Percentiles rank a stretch among this genome's conserved stretches.
Conservation (phyloP, 345 rosid species). For the Xanthoceras sorbifolium region DNA sequence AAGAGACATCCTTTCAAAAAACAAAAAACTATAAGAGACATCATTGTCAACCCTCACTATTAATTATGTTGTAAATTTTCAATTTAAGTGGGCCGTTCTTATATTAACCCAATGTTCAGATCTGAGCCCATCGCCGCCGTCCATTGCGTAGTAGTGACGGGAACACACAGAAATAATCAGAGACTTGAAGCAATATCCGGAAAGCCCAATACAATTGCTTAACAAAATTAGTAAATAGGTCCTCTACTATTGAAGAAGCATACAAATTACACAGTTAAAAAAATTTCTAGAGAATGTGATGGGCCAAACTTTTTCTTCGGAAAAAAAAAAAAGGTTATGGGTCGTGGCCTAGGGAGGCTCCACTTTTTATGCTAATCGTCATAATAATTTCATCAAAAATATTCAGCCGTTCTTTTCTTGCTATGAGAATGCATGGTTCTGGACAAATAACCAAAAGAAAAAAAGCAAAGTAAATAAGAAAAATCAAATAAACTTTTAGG, state of each 20-base stretch:
- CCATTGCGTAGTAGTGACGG: not conserved
- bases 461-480: not conserved
- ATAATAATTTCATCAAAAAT: not conserved
- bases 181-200: no score
- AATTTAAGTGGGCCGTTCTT: no score
- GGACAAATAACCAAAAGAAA: not conserved
- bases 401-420: not conserved
- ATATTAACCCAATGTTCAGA: no score
- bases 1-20: no score
- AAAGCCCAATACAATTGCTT: no score
- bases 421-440: not conserved
- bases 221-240: not conserved
- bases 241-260: not conserved
- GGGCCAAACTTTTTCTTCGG: not conserved
- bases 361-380: not conserved
- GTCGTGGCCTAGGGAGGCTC: not conserved
- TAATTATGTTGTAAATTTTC: not conserved
- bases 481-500: not conserved
- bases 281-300: not conserved
- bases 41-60: no score
- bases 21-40: no score
- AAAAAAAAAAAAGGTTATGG: not conserved
- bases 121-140: no score
- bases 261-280: no score
- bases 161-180: not conserved